A percentile compares a stretch with the other conserved stretches of the same genome.
Evolutionary conservation across 2,329 filamentous ascomycete species (phyloP).

Genomic region (Pseudopyricularia cyperi): DNA sequence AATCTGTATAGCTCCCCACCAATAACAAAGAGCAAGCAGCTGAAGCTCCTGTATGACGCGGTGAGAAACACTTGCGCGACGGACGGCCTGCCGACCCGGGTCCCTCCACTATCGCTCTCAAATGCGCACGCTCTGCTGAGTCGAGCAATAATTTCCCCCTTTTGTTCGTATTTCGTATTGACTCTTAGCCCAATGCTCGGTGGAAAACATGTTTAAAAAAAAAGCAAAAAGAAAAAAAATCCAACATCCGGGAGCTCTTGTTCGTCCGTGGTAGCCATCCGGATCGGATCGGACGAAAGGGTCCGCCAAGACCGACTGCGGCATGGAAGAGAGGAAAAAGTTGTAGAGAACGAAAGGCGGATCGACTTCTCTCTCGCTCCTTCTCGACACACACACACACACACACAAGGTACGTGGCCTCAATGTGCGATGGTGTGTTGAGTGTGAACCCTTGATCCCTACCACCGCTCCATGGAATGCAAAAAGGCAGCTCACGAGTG

Average conservation of each 20-base stretch:
- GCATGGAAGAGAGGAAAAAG: too few relatives aligned
- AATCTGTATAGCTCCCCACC: background rate
- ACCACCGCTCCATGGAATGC: background rate
- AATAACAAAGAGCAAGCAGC: background rate
- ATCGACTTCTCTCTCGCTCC: too few relatives aligned
- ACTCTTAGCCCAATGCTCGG: too few relatives aligned
- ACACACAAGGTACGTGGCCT: conserved; percentile 2
- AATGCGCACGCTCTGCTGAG: background rate
- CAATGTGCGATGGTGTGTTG: background rate
- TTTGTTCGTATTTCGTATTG: background rate
- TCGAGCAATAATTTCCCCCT: too few relatives aligned
- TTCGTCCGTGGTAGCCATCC: too few relatives aligned
- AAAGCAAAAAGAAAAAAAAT: too few relatives aligned
- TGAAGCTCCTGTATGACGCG: background rate
- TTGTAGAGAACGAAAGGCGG: too few relatives aligned
- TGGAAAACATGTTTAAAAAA: too few relatives aligned
- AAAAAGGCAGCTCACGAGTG: background rate
- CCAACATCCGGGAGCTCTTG: too few relatives aligned
- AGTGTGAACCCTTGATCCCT: conserved; percentile 4
- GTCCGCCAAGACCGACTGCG: too few relatives aligned
- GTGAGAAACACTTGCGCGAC: background rate
- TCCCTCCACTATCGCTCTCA: too few relatives aligned
- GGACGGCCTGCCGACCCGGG: background rate
- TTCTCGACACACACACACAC: background rate
- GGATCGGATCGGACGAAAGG: too few relatives aligned